phyloP scores from a whole-genome alignment of 1,284 basidiomycete genomes.

The Irpex sp. region DNA sequence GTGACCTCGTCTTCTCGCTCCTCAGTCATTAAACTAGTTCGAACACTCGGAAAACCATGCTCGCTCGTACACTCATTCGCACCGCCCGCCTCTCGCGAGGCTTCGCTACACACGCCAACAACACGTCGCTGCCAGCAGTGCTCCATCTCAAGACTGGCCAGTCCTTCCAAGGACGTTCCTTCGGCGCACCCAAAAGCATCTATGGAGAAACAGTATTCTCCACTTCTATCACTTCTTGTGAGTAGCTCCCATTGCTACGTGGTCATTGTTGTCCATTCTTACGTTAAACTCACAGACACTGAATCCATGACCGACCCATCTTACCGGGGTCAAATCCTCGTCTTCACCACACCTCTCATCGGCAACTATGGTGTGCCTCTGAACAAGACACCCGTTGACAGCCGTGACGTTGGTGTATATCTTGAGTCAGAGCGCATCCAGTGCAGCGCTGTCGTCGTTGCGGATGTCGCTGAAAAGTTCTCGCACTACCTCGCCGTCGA shows the following conservation, averaged over 20 bases:
- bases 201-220: conserved; percentile 99
- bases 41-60: conserved; percentile 38
- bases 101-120: conserved; percentile 61
- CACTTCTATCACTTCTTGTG: conserved; percentile 97
- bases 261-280: conserved; percentile 7
- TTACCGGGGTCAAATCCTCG: conserved; percentile 96
- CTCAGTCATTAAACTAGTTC: conserved; percentile 47
- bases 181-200: conserved; percentile 85
- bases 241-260: not conserved
- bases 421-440: conserved; percentile 91
- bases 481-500: conserved; percentile 95
- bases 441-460: conserved; percentile 91
- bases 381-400: conserved; percentile 75
- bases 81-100: conserved; percentile 50
- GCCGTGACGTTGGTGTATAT: conserved; percentile 84
- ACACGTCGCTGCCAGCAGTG: conserved; percentile 66
- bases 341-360: conserved; percentile 97
- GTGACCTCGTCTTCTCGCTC: conserved; percentile 82
- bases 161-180: conserved; percentile 85
- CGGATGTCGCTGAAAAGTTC: conserved; percentile 92
- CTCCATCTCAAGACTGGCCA: conserved; percentile 95
- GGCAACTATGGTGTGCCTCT: conserved; percentile 97
- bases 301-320: conserved; percentile 99
- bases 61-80: conserved; percentile 50
- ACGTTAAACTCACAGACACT: conserved; percentile 60